These are phyloP conservation scores for Adansonia rubrostipa DNA, from an alignment of 441 rosid species.

Conservation along the genomic window DNA sequence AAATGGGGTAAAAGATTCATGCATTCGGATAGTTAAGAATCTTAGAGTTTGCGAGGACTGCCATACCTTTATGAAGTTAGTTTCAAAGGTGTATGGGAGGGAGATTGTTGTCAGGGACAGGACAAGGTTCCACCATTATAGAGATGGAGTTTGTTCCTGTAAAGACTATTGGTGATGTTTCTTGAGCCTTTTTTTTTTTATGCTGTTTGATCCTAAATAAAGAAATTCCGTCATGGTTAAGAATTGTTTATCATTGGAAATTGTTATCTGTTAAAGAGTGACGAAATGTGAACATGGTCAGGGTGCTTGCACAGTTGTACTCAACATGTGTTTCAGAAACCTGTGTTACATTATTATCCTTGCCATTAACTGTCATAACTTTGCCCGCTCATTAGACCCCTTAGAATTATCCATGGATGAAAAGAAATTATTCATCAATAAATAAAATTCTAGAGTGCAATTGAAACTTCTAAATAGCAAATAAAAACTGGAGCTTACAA, in stretches of 20 bases:
- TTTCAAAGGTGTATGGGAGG: constrained; percentile 43
- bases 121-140: constrained; percentile 52
- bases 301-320: not conserved
- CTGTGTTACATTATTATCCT: not conserved
- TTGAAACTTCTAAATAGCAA: too few species aligned
- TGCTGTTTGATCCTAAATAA: not conserved
- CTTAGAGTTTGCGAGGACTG: constrained; percentile 53
- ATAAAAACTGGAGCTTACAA: too few species aligned
- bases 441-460: not conserved
- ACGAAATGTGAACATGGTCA: not conserved
- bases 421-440: not conserved
- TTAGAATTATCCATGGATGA: not conserved
- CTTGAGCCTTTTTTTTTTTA: not conserved
- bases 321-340: not conserved
- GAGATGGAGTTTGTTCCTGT: constrained; percentile 52
- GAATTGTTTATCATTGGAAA: not conserved
- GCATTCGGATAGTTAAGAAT: constrained; percentile 51
- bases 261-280: too few species aligned
- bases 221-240: not conserved
- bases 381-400: too few species aligned
- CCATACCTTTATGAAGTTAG: constrained; percentile 51
- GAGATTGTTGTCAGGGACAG: constrained; percentile 55
- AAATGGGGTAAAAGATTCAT: constrained; percentile 30
- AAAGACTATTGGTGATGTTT: constrained; percentile 53
- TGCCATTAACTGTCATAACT: too few species aligned